phyloP scores from a whole-genome alignment of 177 flowering plant species.

The Vitis hybrid region DNA sequence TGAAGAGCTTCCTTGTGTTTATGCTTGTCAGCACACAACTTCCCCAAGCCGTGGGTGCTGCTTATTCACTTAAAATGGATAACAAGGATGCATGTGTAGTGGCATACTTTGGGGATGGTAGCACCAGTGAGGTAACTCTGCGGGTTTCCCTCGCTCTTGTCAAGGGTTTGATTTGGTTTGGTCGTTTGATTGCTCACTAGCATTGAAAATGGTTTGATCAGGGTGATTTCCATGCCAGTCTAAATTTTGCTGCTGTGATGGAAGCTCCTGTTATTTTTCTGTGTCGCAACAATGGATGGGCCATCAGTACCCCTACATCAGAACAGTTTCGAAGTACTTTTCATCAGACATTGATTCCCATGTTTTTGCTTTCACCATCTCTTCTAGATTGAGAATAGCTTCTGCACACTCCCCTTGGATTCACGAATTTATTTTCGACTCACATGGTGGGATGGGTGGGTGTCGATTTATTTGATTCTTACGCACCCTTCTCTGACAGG shows the following conservation, averaged over 20 bases:
- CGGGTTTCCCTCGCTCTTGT: too few relatives aligned
- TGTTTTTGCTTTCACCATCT: background rate
- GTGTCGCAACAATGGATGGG: constrained; percentile 94
- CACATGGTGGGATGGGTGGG: too few relatives aligned
- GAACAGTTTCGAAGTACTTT: constrained; percentile 85
- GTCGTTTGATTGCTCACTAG: background rate
- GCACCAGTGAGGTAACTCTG: constrained; percentile 71
- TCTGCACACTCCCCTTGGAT: background rate
- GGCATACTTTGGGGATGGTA: constrained; percentile 78
- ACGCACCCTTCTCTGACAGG: constrained; percentile 36
- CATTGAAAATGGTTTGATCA: constrained; percentile 19
- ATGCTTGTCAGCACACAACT: constrained; percentile 63
- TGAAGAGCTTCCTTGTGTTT: background rate
- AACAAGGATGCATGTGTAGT: constrained; percentile 73
- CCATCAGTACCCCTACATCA: constrained; percentile 74
- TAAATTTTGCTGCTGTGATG: constrained; percentile 86
- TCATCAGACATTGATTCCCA: background rate
- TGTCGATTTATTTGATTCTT: too few relatives aligned
- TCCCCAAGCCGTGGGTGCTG: constrained; percentile 87
- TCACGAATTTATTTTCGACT: background rate
- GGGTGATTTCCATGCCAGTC: constrained; percentile 94
- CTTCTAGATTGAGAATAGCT: background rate
- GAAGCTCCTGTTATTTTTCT: constrained; percentile 75
- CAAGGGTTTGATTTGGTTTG: background rate
- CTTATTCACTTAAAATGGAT: constrained; percentile 89